Evolutionary conservation across 2,329 filamentous ascomycete genomes (phyloP).

Genomic region (Alternaria brassicae): DNA sequence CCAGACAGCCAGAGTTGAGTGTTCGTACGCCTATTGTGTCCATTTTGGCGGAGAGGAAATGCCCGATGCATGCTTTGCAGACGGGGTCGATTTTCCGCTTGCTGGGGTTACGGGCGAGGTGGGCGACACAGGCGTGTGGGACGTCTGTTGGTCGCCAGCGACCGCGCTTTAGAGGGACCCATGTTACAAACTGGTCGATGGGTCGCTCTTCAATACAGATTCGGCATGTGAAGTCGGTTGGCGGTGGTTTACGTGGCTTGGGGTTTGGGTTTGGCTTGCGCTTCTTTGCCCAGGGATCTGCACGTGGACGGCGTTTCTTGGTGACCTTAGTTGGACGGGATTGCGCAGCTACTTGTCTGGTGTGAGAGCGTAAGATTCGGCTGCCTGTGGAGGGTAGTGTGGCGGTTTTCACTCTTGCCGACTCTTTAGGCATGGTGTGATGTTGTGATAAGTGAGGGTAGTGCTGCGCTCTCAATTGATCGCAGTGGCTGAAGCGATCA

Average conservation of each 20-base stretch:
- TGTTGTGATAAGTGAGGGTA: neutral
- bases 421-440: neutral
- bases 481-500: neutral
- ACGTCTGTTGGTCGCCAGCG: conserved; percentile 6
- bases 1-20: conserved; percentile 31
- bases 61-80: conserved; percentile 37
- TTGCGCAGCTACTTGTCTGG: conserved; percentile 3
- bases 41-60: conserved; percentile 28
- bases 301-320: conserved; percentile 16
- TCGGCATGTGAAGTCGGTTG: conserved; percentile 33
- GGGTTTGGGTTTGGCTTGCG: conserved; percentile 26
- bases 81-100: conserved; percentile 33
- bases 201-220: conserved; percentile 33
- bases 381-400: neutral
- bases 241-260: conserved; percentile 16
- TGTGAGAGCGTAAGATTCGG: conserved; percentile 26
- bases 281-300: conserved; percentile 33
- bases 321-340: neutral
- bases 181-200: conserved; percentile 26
- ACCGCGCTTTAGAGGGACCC: conserved; percentile 17
- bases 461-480: neutral
- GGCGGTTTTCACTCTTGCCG: neutral
- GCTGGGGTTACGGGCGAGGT: conserved; percentile 31
- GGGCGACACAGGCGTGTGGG: conserved; percentile 30
- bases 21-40: conserved; percentile 31